Evolutionary conservation across 2,329 filamentous ascomycete species (phyloP).

Genomic region (Geosmithia putterillii): DNA sequence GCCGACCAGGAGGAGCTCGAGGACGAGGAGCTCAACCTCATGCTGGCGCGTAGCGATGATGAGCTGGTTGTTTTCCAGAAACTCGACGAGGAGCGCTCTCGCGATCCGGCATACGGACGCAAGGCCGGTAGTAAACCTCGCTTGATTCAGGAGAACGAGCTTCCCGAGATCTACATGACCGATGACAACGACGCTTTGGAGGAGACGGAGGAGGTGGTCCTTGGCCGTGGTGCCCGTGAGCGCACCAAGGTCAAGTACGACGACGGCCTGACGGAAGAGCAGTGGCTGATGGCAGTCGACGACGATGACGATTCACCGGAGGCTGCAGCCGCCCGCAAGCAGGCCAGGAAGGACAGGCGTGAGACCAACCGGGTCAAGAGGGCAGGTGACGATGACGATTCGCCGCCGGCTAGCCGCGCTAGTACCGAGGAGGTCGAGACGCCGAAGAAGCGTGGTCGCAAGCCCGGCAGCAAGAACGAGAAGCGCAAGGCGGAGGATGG

Average conservation of each 20-base stretch:
- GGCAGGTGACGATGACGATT: conserved; percentile 41
- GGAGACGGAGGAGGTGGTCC: conserved; percentile 60
- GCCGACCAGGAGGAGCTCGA: conserved; percentile 94
- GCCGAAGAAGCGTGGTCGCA: conserved; percentile 75
- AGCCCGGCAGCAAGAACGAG: conserved; percentile 58
- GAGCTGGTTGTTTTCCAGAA: conserved; percentile 70
- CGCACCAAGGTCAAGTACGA: conserved; percentile 92
- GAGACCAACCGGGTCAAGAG: conserved; percentile 63
- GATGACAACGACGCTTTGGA: conserved; percentile 67
- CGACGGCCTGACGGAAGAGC: conserved; percentile 94
- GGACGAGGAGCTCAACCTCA: conserved; percentile 90
- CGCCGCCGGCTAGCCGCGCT: conserved; percentile 66
- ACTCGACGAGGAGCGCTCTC: conserved; percentile 65
- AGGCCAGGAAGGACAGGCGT: conserved; percentile 71
- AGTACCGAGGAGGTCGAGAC: conserved; percentile 71
- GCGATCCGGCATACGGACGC: conserved; percentile 59
- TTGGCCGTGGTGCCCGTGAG: conserved; percentile 87
- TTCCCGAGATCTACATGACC: conserved; percentile 87
- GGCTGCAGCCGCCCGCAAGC: conserved; percentile 81
- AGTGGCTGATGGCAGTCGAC: conserved; percentile 97
- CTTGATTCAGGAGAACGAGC: conserved; percentile 74
- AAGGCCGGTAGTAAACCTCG: conserved; percentile 51
- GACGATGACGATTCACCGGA: conserved; percentile 92
- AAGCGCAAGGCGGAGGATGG: conserved; percentile 82
- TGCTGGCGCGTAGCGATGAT: conserved; percentile 77